Percentiles rank a stretch among this genome's conserved stretches.
These are phyloP conservation scores for Schizophyllum amplum DNA, from an alignment of 1,284 basidiomycete genomes.

Conservation along the genomic window DNA sequence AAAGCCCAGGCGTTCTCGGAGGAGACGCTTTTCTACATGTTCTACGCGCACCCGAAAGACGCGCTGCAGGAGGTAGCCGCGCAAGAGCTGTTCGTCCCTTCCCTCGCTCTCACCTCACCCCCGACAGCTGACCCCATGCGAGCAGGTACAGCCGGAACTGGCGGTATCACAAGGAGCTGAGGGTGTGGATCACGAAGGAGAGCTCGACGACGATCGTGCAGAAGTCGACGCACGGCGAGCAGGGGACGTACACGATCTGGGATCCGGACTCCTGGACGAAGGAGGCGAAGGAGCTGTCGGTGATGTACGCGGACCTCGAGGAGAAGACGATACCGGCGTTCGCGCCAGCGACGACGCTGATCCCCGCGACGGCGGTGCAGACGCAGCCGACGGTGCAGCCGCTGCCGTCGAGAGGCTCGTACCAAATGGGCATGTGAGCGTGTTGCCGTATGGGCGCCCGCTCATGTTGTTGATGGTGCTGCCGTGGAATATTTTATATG, in stretches of 20 bases:
- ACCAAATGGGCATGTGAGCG: conserved; percentile 33
- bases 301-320: conserved; percentile 81
- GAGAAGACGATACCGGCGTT: conserved; percentile 72
- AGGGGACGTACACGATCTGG: conserved; percentile 88
- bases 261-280: conserved; percentile 87
- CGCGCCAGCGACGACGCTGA: conserved; percentile 43
- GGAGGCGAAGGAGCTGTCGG: conserved; percentile 80
- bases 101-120: background rate
- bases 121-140: background rate
- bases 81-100: conserved; percentile 76
- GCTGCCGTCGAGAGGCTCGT: conserved; percentile 19
- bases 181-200: conserved; percentile 95
- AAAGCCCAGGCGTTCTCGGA: conserved; percentile 91
- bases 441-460: background rate
- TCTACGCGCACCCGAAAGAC: conserved; percentile 93
- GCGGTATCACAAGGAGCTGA: conserved; percentile 95
- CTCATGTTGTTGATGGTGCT: background rate
- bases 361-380: conserved; percentile 28
- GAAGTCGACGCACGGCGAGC: conserved; percentile 86
- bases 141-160: conserved; percentile 90
- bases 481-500: background rate
- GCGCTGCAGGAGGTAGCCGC: conserved; percentile 93
- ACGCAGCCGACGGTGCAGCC: conserved; percentile 24
- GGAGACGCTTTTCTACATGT: conserved; percentile 98
- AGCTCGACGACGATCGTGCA: conserved; percentile 74